Evolutionary conservation across 495 filamentous ascomycete genomes (phyloP), one percentile per base, ranked within the genome.

Genomic region (Amphirosellinia nigrospora): DNA sequence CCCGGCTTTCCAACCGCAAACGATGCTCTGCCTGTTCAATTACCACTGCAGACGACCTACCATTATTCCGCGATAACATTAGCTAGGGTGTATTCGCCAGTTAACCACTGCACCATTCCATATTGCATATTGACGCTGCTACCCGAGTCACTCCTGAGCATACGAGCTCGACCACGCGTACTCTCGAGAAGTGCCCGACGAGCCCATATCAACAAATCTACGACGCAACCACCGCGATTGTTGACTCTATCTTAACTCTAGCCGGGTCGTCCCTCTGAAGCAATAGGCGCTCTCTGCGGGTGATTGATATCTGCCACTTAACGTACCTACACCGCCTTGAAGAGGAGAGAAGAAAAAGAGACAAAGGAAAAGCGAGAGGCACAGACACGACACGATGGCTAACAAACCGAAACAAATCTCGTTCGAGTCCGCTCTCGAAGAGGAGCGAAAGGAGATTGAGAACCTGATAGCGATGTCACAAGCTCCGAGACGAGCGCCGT

Each of bases 371-470:
- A 16, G 34, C 53, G 23, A 45, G 21, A 23, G 21, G 8, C 6
- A 53, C 21, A 36, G 63, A 52, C 11, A 55, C 32, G 46, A 53
- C 66, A 62, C 26, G n/a, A 78, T 78, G 76, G 46, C 75, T 39
- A 60, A 61, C 28, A 78, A 68, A 68, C 68, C 58, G 23, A 58
- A 48, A 34, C 76, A 76, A 13, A 86, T 86, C 90, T 92, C 91
- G 71, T 86, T 92, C 68, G 90, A 93, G 82, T 83, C 88, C 28
- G 87, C 89, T 63, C 83, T 92, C 55, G 90, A 93, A 74, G 89
- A 93, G 79, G 91, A 94, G 82, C 85, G 89, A 55, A 84, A 84
- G 68, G 91, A 91, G 80, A 86, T 93, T 50, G 82, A 93, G 72
- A 87, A 86, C 66, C 79, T 92, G 53, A 79, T 93, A 23, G 87